Base-by-base conservation (phyloP, 148 eudicot genomes). In the Simmondsia chinensis region DNA sequence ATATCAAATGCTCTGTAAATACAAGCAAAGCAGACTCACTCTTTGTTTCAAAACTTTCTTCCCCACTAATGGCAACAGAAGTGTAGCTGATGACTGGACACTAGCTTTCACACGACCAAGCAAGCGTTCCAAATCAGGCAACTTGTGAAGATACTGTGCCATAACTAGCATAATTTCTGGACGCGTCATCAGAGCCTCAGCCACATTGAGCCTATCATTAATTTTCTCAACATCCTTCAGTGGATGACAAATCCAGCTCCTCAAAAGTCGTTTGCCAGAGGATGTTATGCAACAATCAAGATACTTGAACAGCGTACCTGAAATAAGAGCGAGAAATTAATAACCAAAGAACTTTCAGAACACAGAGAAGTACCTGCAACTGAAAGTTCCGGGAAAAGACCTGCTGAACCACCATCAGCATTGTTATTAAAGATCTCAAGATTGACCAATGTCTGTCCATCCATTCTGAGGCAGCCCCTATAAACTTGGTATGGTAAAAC, bases 171-270 rank as follows among this genome's bases (percentile, higher is more conserved):
- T 60, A 45, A 70, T 40, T 56, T 74, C 99, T 29, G 86, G 41
- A 58, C 57, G 77, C 24, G 41, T 47, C 43, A 69, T 64, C 31
- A 91, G 57, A 36, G 66, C 69, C 61, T 82, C 95, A 38, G 86
- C 96, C 20, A 75, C 76, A 57, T 75, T 66, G 56, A 91, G 94
- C 71, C 99, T 79, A 36, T 57, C 38, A 54, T 83, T 91, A 30
- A 91, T 82, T 69, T 67, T 64, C 49, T 65, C 69, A 2, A 82
- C 60, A 56, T 86, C 86, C 48, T 75, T 80, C 28, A 79, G 63
- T 22, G 99, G 99, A 70, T 91, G 99, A 52, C 99, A 85, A 46
- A 91, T 77, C 99, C 95, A 91, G 54, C 66, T 82, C 76, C 82
- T 82, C 39, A 91, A 59, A 51, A 91, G 94, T 47, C 99, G 77